Base-by-base conservation (phyloP, 2,329 filamentous ascomycete genomes). In the Cryphonectria radicalis region DNA sequence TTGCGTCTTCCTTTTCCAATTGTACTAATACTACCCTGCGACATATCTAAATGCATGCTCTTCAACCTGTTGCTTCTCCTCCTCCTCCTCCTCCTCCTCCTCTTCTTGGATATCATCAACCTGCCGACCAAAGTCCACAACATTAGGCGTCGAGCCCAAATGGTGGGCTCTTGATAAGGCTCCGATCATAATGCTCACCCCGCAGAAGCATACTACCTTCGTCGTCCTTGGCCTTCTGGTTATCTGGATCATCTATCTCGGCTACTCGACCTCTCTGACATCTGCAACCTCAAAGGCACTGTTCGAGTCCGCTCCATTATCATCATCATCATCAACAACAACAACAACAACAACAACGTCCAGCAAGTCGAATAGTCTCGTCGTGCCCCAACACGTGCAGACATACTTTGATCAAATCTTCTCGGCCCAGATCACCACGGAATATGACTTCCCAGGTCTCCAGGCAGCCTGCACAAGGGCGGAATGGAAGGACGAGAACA, bases 331-430 rank as follows among this genome's bases (percentile, higher is more conserved):
- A 32, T 32, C 32, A 32, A 4, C 32, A 32, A 2, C 28, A 32
- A 2, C 28, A 32, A 2, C 28, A 32, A 2, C 28, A 32, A 32
- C 28, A 32, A 32, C 32, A 50, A 22, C 43, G 22, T 13, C 62
- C 22, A 42, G 37, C 62, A 37, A n/a, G 37, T 8, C 62, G 3
- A 25, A 40, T 40, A 11, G 22, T 10, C 62, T 42, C 35, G 19
- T 13, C 10, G n/a, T 71, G 22, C 60, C 71, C 13, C 66, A 46
- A 7, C 74, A 75, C 57, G 69, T 77, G 14, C 68, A 74, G 32
- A 66, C 57, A 32, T 80, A 78, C 72, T 80, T 79, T 66, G 77
- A 79, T 13, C 79, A 81, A 72, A 76, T 76, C 25, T 81, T 80
- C 67, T 76, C 77, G 4, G 70, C 63, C 66, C 65, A 69, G 19